Evolutionary conservation across 192 early-diverging fungal genomes (phyloP), one percentile per base, ranked within the genome.

Genomic region (Mortierella claussenii): DNA sequence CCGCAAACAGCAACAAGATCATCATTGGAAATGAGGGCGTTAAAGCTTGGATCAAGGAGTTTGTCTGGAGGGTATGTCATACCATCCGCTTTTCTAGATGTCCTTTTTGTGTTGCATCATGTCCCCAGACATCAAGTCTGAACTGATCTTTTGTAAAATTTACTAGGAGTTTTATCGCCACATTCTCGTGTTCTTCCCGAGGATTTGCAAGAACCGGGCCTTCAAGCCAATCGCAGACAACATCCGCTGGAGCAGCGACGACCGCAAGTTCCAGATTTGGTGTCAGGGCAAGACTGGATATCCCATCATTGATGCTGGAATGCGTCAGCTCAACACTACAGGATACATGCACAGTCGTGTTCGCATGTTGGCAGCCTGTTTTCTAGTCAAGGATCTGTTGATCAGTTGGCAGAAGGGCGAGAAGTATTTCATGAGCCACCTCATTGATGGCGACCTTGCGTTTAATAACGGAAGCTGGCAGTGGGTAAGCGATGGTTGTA

Each of bases 351-450:
- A 88, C 56, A 88, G 85, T 69, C 86, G 89, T 20, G 59, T 86
- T 1, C 81, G 91, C 10, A 91, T 89, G 86, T 79, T 87, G 55
- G 83, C 69, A 10, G 85, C 82, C 20, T 84, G 76, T 46, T 86
- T 83, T 45, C 45, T 83, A 18, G 68, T 69, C 40, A 83, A 80
- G 57, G 82, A 86, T 47, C 60, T 86, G 34, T 42, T 83, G 37
- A 78, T 91, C 56, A 85, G 89, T 76, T 93, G 91, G 91, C 73
- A 80, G 50, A 75, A 67, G n/a, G 91, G 91, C n/a, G 91, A 93
- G 65, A 67, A 80, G 34, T 88, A 80, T 52, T 91, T 93, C 56
- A 87, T 87, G 81, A 57, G 74, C 32, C 45, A 87, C 53, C 66
- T 90, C 43, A 82, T 93, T 56, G 91, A 93, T 59, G 88, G 89